Conservation (phyloP, 1,284 basidiomycete genomes). For the Lentinula novae-zelandiae region DNA sequence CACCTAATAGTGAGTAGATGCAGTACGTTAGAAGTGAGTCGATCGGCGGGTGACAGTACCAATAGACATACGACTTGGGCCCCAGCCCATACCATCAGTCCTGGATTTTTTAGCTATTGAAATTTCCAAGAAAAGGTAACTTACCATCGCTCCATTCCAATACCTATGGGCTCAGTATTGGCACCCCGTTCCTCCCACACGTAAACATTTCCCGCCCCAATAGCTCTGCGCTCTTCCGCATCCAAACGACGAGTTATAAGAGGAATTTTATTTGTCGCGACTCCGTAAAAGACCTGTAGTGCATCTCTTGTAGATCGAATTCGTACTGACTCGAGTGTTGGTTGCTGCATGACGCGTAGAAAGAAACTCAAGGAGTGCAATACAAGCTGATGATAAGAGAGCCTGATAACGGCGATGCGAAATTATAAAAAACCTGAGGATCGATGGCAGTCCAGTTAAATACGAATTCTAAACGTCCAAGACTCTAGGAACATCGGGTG, state of each 20-base stretch:
- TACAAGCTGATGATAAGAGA: slow-evolving; percentile 5
- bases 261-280: slow-evolving; percentile 61
- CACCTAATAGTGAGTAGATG: slow-evolving; percentile 34
- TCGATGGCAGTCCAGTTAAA: slow-evolving; percentile 21
- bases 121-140: slow-evolving; percentile 18
- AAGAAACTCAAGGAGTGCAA: neutral
- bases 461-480: neutral
- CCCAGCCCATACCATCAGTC: slow-evolving; percentile 68
- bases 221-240: slow-evolving; percentile 65
- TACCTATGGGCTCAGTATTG: slow-evolving; percentile 71
- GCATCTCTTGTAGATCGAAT: slow-evolving; percentile 77
- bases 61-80: slow-evolving; percentile 52
- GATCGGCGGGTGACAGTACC: slow-evolving; percentile 1
- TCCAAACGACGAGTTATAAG: slow-evolving; percentile 77
- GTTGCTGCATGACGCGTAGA: slow-evolving; percentile 51
- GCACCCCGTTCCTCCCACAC: slow-evolving; percentile 83
- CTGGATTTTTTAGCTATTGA: neutral
- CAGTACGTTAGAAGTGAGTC: slow-evolving; percentile 12
- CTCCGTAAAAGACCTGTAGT: slow-evolving; percentile 73
- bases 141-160: slow-evolving; percentile 80
- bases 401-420: slow-evolving; percentile 16
- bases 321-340: slow-evolving; percentile 69
- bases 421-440: slow-evolving; percentile 14
- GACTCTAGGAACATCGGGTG: slow-evolving; percentile 20
- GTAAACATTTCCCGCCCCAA: slow-evolving; percentile 71